Conservation (phyloP, 2,329 filamentous ascomycete genomes). For the Xylogone sp. region DNA sequence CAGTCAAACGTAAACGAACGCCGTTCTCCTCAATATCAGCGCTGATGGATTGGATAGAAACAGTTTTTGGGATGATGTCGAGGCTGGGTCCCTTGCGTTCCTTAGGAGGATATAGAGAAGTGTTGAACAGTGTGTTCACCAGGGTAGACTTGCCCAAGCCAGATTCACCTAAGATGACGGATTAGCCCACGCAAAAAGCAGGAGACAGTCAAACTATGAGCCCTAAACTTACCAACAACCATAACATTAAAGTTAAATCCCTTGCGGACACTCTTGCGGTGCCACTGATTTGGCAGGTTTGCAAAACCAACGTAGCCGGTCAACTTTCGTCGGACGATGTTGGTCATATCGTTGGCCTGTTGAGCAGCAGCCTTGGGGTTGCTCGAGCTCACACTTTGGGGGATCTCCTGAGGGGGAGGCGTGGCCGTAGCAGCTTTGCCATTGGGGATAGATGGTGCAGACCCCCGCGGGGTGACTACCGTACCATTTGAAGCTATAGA, state of each 20-base stretch:
- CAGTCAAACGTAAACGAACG: slow-evolving; percentile 90
- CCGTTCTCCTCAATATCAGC: slow-evolving; percentile 98
- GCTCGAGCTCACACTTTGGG: slow-evolving; percentile 29
- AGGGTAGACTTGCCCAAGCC: slow-evolving; percentile 98
- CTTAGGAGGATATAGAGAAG: slow-evolving; percentile 95
- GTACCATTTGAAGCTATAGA: slow-evolving; percentile 30
- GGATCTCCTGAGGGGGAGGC: slow-evolving; percentile 23
- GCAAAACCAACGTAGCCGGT: slow-evolving; percentile 98
- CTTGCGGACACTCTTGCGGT: slow-evolving; percentile 99
- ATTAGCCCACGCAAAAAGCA: no score
- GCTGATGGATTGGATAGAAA: slow-evolving; percentile 91
- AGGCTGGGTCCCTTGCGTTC: slow-evolving; percentile 96
- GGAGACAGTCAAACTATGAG: no score
- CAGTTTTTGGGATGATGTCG: slow-evolving; percentile 98
- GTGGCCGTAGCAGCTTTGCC: slow-evolving; percentile 23
- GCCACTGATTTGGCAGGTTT: slow-evolving; percentile 99
- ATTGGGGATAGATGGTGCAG: slow-evolving; percentile 24
- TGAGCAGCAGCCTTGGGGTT: slow-evolving; percentile 32
- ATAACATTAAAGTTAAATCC: slow-evolving; percentile 99
- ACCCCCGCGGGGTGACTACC: slow-evolving; percentile 20
- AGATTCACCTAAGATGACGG: slow-evolving; percentile 99
- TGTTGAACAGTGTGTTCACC: slow-evolving; percentile 99
- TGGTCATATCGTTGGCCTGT: slow-evolving; percentile 42
- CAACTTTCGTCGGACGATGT: slow-evolving; percentile 97
- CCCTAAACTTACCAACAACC: slow-evolving; percentile 82